Percentiles rank a stretch among this genome's conserved stretches.
Evolutionary conservation across 768 basidiomycete species (phyloP).

Genomic region (Pisolithus tinctorius): DNA sequence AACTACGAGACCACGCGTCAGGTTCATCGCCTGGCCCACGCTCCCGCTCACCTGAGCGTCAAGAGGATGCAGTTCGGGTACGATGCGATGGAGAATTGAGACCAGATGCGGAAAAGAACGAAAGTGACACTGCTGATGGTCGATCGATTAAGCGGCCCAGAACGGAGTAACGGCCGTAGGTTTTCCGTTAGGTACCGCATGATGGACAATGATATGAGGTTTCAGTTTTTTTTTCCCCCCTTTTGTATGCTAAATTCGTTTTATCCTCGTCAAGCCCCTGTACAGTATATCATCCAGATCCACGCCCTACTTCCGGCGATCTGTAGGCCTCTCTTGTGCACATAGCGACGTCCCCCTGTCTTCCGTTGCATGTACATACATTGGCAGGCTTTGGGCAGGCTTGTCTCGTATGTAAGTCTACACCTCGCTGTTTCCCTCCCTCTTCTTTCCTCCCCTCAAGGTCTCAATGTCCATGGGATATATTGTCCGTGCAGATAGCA

Average conservation of each 20-base stretch:
- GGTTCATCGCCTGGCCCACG: conserved; percentile 9
- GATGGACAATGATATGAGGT: neutral
- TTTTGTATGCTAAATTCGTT: neutral
- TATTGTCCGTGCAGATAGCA: too few species aligned
- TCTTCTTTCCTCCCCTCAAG: too few species aligned
- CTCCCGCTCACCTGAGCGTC: conserved; percentile 25
- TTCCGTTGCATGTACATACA: too few species aligned
- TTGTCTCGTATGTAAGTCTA: too few species aligned
- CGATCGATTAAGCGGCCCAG: neutral
- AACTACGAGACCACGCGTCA: conserved; percentile 4
- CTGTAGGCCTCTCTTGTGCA: too few species aligned
- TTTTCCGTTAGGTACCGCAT: neutral
- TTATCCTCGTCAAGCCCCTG: too few species aligned
- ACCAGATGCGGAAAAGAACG: conserved; percentile 12
- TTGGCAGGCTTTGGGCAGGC: too few species aligned
- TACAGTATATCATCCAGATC: too few species aligned
- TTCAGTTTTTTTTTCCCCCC: neutral
- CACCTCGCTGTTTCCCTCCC: too few species aligned
- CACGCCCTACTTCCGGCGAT: too few species aligned
- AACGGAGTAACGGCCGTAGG: neutral
- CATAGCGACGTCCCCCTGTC: too few species aligned
- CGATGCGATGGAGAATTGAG: conserved; percentile 14
- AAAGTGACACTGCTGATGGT: neutral
- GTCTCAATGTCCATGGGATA: too few species aligned
- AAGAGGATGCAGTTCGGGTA: conserved; percentile 9